Evolutionary conservation across 306 rosid genomes (phyloP), one percentile per base, ranked within the genome.

Genomic region (Acacia acuminata): DNA sequence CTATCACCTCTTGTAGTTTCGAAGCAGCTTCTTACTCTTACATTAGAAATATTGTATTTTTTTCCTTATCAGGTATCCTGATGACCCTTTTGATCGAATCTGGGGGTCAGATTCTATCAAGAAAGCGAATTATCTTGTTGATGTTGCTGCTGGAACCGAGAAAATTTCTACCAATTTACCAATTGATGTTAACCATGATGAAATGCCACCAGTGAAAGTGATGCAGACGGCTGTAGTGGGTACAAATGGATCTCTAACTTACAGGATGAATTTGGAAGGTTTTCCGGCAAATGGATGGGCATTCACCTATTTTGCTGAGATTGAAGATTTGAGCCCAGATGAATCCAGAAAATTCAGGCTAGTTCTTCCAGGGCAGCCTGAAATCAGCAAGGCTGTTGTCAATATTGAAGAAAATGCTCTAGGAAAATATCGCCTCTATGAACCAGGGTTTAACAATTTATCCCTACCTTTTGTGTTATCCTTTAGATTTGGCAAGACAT

Each of bases 141-240:
- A 96, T 85, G 92, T 91, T 77, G 99, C 98, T 45, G 84, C 85
- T 58, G 99, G 99, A 83, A 96, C 97, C 30, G 68, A 82, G 87
- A 96, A 91, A 81, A 82, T 94, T 76, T 91, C 98, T 24, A 96
- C 99, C 43, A 82, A 87, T 16, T n/a, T 65, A 83, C 88, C 97
- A 77, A 86, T 96, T 82, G 84, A 83, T 71, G 92, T 90, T 76
- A 85, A 87, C 82, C 78, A 71, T 65, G 94, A 90, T 79, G 97
- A 90, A n/a, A 85, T 77, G 45, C 99, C 99, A 15, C 99, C 99
- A 1, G 81, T 79, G 53, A 96, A 89, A 81, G 99, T 96, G 73
- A 92, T 96, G 99, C 99, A 94, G 91, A 96, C 97, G 9, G 98
- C 97, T 43, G 99, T 96, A 22, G 96, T 94, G 42, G 98, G 99